Base-by-base conservation (phyloP, 768 basidiomycete species). In the Auriscalpium vulgare region DNA sequence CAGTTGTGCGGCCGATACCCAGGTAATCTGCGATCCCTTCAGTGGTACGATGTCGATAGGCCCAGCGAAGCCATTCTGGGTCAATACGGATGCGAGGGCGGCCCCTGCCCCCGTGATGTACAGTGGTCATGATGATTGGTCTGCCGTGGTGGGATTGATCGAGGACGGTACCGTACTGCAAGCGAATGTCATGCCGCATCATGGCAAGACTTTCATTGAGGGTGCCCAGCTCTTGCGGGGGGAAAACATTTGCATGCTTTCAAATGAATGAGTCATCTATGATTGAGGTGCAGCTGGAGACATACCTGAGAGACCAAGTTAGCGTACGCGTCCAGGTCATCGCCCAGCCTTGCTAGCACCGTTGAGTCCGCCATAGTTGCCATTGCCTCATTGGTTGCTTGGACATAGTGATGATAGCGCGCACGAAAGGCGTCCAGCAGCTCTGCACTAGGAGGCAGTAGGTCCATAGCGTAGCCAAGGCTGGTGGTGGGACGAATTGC, bases 1-100 rank as follows among this genome's bases (percentile, higher is more conserved):
- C 59, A 47, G 54, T 59, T 8, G 35, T 17, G 16, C 59, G 34
- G 16, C 61, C 46, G 34, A 65, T 51, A 29, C 48, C 51, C 5
- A 67, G 37, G 50, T 63, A 64, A 1, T 54, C 14, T 8, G 63
- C 61, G 47, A 67, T 61, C 10, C 50, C 38, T 23, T 55, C 35
- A 5, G 57, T 61, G 3, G 58, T 38, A 6, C 62, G 51, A 23
- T 58, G 52, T 4, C 34, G 19, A 51, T 61, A 60, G 11, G 65
- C 66, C 57, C 51, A 64, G 23, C 47, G 19, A 1, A 67, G 59
- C n/a, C 56, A 66, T 2, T 58, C 51, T 11, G 50, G 56, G 52
- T 66, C 56, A 52, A 66, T 63, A 11, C 43, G 11, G 36, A 51
- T 60, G 8, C 50, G 47, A 17, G 63, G 63, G 16, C 58, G 55